A percentile compares a stretch with the other conserved stretches of the same genome.
phyloP scores from a whole-genome alignment of 2,329 filamentous ascomycete species.

The Aspergillus persii region DNA sequence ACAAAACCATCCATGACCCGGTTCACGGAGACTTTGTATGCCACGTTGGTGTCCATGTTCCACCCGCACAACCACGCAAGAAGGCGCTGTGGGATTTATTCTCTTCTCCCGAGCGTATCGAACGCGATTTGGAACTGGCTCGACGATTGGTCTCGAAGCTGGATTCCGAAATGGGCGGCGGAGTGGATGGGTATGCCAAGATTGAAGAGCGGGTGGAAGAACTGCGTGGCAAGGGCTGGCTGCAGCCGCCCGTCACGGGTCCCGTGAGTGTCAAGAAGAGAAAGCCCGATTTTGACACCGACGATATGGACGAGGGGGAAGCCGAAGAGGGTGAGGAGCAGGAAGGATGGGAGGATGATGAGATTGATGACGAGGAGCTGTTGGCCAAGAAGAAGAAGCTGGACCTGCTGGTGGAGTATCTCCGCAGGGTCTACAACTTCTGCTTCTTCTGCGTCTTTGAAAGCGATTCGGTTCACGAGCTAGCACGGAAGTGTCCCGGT shows the following conservation, averaged over 20 bases:
- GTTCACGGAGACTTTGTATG: slow-evolving; percentile 94
- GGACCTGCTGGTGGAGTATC: slow-evolving; percentile 91
- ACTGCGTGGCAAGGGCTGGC: slow-evolving; percentile 69
- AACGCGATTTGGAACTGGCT: slow-evolving; percentile 82
- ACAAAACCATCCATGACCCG: slow-evolving; percentile 94
- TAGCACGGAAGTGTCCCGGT: slow-evolving; percentile 92
- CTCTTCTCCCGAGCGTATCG: slow-evolving; percentile 87
- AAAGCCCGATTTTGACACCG: slow-evolving; percentile 47
- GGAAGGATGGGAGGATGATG: slow-evolving; percentile 63
- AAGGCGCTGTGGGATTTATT: slow-evolving; percentile 97
- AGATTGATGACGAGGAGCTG: slow-evolving; percentile 85
- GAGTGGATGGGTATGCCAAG: slow-evolving; percentile 72
- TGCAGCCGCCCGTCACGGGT: slow-evolving; percentile 61
- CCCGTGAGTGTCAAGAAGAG: slow-evolving; percentile 53
- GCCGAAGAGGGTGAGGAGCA: slow-evolving; percentile 81
- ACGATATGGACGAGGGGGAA: slow-evolving; percentile 52
- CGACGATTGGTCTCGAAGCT: slow-evolving; percentile 79
- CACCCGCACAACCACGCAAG: slow-evolving; percentile 79
- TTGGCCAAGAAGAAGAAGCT: slow-evolving; percentile 94
- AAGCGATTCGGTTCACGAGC: slow-evolving; percentile 92
- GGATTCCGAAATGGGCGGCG: slow-evolving; percentile 76
- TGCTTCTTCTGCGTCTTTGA: slow-evolving; percentile 99
- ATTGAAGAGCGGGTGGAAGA: slow-evolving; percentile 86
- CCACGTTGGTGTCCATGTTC: slow-evolving; percentile 93
- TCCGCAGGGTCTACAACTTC: slow-evolving; percentile 95